phyloP scores from a whole-genome alignment of 352 stramenopile genomes.

The Globisporangium echinulatum region DNA sequence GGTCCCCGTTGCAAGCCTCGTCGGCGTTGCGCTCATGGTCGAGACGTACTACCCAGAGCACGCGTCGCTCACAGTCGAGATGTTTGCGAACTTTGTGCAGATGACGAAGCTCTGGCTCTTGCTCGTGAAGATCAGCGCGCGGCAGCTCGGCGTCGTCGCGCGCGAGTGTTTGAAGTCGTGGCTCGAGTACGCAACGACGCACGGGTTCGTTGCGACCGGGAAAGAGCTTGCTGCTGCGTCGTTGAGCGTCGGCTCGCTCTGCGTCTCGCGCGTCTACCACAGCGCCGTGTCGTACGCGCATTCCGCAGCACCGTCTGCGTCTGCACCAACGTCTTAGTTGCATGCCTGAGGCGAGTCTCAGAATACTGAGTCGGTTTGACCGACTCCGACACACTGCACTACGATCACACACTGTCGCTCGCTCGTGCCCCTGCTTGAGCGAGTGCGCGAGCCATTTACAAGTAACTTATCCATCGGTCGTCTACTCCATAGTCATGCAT shows the following conservation, averaged over 20 bases:
- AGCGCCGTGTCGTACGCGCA: constrained; percentile 32
- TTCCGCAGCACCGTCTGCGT: not conserved
- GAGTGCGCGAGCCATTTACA: too few species aligned
- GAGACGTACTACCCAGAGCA: constrained; percentile 82
- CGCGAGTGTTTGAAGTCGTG: constrained; percentile 63
- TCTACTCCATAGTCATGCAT: too few species aligned
- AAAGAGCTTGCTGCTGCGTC: constrained; percentile 61
- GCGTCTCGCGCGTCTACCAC: constrained; percentile 53
- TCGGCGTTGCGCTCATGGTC: constrained; percentile 61
- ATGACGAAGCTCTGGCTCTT: constrained; percentile 80
- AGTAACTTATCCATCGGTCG: too few species aligned
- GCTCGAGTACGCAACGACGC: constrained; percentile 56
- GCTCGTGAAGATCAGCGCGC: constrained; percentile 67
- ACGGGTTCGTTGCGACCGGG: constrained; percentile 65
- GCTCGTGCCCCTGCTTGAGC: too few species aligned
- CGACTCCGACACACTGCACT: too few species aligned
- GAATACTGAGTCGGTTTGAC: too few species aligned
- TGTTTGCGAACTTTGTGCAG: constrained; percentile 70
- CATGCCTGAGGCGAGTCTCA: too few species aligned
- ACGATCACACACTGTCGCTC: too few species aligned
- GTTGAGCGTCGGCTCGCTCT: constrained; percentile 58
- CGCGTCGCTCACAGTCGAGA: constrained; percentile 53
- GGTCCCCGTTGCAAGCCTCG: constrained; percentile 67
- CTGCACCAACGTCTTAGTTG: not conserved
- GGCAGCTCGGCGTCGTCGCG: constrained; percentile 57